Base-by-base conservation (phyloP, 257 asterid species). In the Nicotiana knightiana region DNA sequence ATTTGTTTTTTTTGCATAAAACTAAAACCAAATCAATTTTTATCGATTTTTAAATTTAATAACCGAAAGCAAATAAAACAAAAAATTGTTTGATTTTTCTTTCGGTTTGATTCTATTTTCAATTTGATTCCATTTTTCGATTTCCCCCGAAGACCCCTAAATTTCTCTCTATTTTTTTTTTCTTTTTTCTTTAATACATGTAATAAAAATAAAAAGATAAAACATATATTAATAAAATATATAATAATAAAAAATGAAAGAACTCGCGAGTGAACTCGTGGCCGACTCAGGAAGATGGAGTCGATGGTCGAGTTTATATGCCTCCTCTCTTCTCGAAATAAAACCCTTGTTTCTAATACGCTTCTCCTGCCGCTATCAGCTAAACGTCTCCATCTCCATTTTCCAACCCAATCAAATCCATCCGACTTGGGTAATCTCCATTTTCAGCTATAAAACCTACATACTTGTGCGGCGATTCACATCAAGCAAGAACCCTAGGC, bases 401-500 rank as follows among this genome's bases (percentile, higher is more conserved):
- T 21, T 62, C 85, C 43, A 63, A 63, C 59, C 32, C 57, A 7
- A 9, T 55, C 68, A 24, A 71, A 17, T 58, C 51, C 85, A 15
- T 43, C 4, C 48, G 26, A 79, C 84, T 33, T 53, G 17, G 76
- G 53, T 55, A 48, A 73, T 80, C 76, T 11, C 66, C 39, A 46
- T 77, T 30, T 65, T 17, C 35, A 39, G 2, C 11, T 53, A 6
- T 10, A 80, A 79, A 43, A 43, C 15, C 67, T n/a, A 51, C 3
- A 13, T 53, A 62, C 63, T 58, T 35, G 30, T 11, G 59, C 12
- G 33, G 33, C 30, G 32, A 39, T 57, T 33, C n/a, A 18, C 59
- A 66, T 30, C 26, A 26, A 59, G 26, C 11, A 32, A 80, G 82
- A 85, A 65, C 87, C 89, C 88, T 82, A 83, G 33, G 62, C 15